phyloP scores from a whole-genome alignment of 2,329 filamentous ascomycete genomes.

The Epichloe aotearoae region DNA sequence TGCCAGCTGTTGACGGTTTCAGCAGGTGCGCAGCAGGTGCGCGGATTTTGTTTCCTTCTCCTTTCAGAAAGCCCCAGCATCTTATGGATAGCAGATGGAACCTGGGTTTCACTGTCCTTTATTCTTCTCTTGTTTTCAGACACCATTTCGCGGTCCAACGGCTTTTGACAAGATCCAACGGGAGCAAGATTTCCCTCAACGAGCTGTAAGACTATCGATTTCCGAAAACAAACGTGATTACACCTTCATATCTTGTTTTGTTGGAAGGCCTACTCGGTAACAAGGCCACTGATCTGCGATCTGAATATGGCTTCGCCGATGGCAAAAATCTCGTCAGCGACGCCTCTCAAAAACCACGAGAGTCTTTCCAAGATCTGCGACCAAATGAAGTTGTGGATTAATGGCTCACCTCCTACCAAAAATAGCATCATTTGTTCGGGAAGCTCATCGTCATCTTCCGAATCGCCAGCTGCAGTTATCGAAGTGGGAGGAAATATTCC shows the following conservation, averaged over 20 bases:
- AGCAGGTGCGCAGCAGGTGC: neutral
- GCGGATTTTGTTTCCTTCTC: too few species aligned
- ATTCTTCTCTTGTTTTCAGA: neutral
- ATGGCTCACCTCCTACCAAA: neutral
- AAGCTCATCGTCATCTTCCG: neutral
- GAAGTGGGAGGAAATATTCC: neutral
- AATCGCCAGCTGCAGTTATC: neutral
- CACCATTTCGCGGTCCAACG: neutral
- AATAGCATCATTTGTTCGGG: neutral
- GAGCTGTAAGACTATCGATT: neutral
- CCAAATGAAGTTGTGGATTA: constrained; percentile 4
- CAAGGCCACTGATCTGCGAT: neutral
- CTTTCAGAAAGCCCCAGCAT: neutral
- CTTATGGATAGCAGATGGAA: neutral
- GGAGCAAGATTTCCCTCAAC: neutral
- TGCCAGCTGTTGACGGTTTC: neutral
- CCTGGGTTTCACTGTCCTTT: neutral
- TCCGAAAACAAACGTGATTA: neutral
- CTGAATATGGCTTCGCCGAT: neutral
- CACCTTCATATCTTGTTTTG: neutral
- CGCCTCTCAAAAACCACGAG: neutral
- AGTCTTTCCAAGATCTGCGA: constrained; percentile 2
- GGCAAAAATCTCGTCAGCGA: neutral
- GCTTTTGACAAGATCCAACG: neutral
- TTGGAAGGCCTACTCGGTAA: too few species aligned